A percentile compares a stretch with the other conserved stretches of the same genome.
Conservation (phyloP, 495 filamentous ascomycete species). For the Recurvomyces mirabilis region DNA sequence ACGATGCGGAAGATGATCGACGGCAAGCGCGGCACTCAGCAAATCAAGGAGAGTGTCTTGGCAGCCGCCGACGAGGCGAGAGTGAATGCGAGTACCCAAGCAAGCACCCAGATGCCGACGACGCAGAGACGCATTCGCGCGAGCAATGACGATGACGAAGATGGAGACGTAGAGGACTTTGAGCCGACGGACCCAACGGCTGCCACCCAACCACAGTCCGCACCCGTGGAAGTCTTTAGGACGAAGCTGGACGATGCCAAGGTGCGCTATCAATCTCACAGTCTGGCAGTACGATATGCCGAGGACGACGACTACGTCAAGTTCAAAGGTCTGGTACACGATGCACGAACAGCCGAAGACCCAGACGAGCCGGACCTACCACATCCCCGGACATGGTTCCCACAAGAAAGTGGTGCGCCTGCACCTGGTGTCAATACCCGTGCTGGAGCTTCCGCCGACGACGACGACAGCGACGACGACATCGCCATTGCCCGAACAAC, state of each 20-base stretch:
- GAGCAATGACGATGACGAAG: slow-evolving; percentile 16
- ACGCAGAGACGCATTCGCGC: slow-evolving; percentile 16
- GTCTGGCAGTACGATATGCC: slow-evolving; percentile 43
- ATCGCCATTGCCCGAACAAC: slow-evolving; percentile 58
- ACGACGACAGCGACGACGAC: slow-evolving; percentile 53
- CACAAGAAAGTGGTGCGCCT: slow-evolving; percentile 26
- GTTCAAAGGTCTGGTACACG: slow-evolving; percentile 69
- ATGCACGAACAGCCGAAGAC: slow-evolving; percentile 60
- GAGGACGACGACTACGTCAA: slow-evolving; percentile 64
- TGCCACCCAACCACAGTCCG: slow-evolving; percentile 8
- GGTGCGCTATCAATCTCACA: slow-evolving; percentile 25
- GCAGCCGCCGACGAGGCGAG: slow-evolving; percentile 10
- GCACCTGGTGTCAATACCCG: slow-evolving; percentile 26
- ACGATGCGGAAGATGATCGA: slow-evolving; percentile 31
- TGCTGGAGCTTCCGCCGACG: slow-evolving; percentile 24
- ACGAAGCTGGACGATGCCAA: slow-evolving; percentile 22
- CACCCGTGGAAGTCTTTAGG: slow-evolving; percentile 22
- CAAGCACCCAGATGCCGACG: slow-evolving; percentile 7
- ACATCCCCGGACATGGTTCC: slow-evolving; percentile 63
- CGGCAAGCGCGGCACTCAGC: slow-evolving; percentile 16
- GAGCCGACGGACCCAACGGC: slow-evolving; percentile 19
- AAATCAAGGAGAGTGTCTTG: slow-evolving; percentile 13
- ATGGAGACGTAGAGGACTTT: slow-evolving; percentile 21
- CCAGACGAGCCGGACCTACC: slow-evolving; percentile 52
- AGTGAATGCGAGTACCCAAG: slow-evolving; percentile 17